phyloP scores from a whole-genome alignment of 1,139 yeast species.

The Candida buenavistaensis region DNA sequence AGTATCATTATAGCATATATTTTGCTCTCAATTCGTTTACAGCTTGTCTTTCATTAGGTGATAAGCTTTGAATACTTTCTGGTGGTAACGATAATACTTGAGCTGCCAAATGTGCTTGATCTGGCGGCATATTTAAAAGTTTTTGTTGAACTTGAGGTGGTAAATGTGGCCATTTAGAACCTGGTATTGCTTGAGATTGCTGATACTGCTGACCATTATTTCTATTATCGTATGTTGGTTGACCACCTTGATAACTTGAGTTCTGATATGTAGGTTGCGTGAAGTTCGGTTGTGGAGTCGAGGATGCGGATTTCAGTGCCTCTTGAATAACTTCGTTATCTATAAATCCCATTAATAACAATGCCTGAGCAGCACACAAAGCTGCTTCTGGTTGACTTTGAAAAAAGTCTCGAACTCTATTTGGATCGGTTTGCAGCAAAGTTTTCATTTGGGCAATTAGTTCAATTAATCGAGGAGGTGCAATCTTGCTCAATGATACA shows the following conservation, averaged over 20 bases:
- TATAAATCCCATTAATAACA: constrained; percentile 73
- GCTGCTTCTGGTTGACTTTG: constrained; percentile 61
- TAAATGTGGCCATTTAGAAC: constrained; percentile 49
- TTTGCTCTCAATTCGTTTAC: constrained; percentile 60
- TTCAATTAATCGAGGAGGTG: constrained; percentile 70
- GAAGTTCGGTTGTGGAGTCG: constrained; percentile 23
- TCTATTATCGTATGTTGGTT: constrained; percentile 2
- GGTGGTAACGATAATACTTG: constrained; percentile 62
- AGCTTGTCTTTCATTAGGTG: constrained; percentile 61
- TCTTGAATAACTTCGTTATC: constrained; percentile 62
- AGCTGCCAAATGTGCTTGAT: constrained; percentile 63
- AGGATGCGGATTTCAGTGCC: constrained; percentile 33
- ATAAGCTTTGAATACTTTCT: constrained; percentile 55
- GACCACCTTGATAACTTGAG: constrained; percentile 5
- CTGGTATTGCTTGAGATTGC: constrained; percentile 8
- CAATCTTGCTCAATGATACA: constrained; percentile 57
- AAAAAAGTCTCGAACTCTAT: constrained; percentile 51
- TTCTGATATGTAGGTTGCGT: constrained; percentile 9
- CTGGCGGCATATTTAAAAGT: constrained; percentile 46
- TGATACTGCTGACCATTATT: constrained; percentile 12
- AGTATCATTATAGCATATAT: constrained; percentile 46
- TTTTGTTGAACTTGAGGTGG: constrained; percentile 51
- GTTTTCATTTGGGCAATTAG: constrained; percentile 63
- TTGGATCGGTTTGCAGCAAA: constrained; percentile 46
- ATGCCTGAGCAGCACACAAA: constrained; percentile 67